Conservation (phyloP, 1,284 basidiomycete genomes). For the Cryptococcus deneoformans region DNA sequence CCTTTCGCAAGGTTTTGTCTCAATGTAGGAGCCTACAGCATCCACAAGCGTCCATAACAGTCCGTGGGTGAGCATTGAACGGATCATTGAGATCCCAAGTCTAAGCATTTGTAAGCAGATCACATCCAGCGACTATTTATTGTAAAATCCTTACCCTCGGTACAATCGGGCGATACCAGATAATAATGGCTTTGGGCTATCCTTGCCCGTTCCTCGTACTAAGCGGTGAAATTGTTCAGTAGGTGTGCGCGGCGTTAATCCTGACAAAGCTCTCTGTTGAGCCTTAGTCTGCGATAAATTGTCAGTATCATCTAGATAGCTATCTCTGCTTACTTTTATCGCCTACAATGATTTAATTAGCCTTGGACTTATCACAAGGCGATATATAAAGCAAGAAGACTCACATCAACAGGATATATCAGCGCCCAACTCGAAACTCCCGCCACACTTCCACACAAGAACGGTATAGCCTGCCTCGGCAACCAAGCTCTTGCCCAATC, state of each 20-base stretch:
- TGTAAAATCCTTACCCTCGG: conserved; percentile 32
- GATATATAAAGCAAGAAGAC: conserved; percentile 8
- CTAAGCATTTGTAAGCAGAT: conserved; percentile 13
- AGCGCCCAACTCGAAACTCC: conserved; percentile 50
- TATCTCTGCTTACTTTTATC: conserved; percentile 31
- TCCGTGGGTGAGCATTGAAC: conserved; percentile 49
- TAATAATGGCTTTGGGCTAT: conserved; percentile 43
- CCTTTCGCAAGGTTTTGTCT: conserved; percentile 38
- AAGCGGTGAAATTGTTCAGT: conserved; percentile 40
- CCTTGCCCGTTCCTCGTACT: conserved; percentile 42
- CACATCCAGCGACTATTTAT: not conserved
- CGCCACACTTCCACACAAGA: conserved; percentile 46
- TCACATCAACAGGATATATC: conserved; percentile 50
- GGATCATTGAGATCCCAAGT: conserved; percentile 47
- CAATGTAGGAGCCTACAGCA: conserved; percentile 41
- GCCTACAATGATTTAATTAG: conserved; percentile 24
- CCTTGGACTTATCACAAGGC: not conserved
- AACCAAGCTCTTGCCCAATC: conserved; percentile 44
- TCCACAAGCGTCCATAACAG: conserved; percentile 50
- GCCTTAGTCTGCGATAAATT: conserved; percentile 39
- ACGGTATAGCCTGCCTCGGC: conserved; percentile 41
- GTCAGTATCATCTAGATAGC: not conserved
- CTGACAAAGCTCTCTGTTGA: conserved; percentile 45
- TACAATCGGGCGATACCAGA: conserved; percentile 45
- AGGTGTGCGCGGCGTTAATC: conserved; percentile 39